A percentile compares a stretch with the other conserved stretches of the same genome.
phyloP scores from a whole-genome alignment of 2,329 filamentous ascomycete genomes.

The Peltaster fructicola region DNA sequence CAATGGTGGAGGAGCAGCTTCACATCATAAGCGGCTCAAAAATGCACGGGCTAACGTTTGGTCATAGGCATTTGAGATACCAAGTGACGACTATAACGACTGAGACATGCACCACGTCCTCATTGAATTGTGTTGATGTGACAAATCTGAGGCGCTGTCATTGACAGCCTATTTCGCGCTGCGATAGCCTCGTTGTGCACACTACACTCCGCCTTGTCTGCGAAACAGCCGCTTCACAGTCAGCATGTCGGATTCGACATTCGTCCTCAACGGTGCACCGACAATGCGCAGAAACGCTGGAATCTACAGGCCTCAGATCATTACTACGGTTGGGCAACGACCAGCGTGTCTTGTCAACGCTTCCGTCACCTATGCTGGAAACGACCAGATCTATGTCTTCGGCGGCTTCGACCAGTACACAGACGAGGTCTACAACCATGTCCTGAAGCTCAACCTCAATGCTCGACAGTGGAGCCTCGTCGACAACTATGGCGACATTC shows the following conservation, averaged over 20 bases:
- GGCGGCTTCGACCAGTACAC: constrained; percentile 98
- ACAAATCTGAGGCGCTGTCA: too few species aligned
- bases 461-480: constrained; percentile 89
- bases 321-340: constrained; percentile 39
- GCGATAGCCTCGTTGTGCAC: too few species aligned
- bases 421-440: constrained; percentile 97
- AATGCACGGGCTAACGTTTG: too few species aligned
- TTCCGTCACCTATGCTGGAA: constrained; percentile 95
- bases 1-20: too few species aligned
- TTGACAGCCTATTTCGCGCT: too few species aligned
- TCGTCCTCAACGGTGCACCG: constrained; percentile 79
- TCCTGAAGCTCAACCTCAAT: constrained; percentile 69
- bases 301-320: constrained; percentile 76
- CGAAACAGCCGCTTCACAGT: neutral
- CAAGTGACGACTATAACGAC: too few species aligned
- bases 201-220: too few species aligned
- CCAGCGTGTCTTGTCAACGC: constrained; percentile 94
- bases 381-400: constrained; percentile 95
- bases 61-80: too few species aligned
- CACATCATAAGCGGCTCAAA: too few species aligned
- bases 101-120: too few species aligned
- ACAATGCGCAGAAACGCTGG: constrained; percentile 40
- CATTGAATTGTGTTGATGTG: too few species aligned
- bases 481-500: constrained; percentile 97
- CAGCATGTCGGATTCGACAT: constrained; percentile 46